Evolutionary conservation across 2,329 filamentous ascomycete genomes (phyloP), one percentile per base, ranked within the genome.

Genomic region (Cladorrhinum sp.): DNA sequence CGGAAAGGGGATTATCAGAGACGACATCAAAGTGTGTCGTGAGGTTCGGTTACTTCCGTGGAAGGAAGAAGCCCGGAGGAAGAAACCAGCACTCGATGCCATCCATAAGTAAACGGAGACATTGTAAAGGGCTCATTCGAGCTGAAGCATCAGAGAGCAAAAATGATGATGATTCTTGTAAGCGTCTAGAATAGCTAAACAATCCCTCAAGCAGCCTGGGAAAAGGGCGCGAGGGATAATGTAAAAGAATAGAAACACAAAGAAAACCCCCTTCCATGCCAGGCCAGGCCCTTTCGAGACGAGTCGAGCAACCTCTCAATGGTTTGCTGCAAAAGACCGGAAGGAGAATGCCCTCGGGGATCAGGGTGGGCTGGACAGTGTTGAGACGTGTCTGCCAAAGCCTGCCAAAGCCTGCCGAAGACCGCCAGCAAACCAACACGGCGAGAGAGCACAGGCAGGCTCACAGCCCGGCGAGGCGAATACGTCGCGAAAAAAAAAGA

Each of bases 191-290:
- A 54, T 28, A 46, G 18, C 42, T 54, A 20, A 33, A 55, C 48
- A 52, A n/a, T n/a, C 10, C 56, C 49, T 58, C 56, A 42, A 51
- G 50, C 49, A 52, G 18, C 49, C 48, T 12, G 18, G 50, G 23
- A 9, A 28, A 48, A 23, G 23, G 21, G 51, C 49, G 57, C 49
- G 57, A 52, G 56, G 56, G 26, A 52, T 20, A 39, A 24, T n/a
- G 48, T 49, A 52, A 48, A 58, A 42, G 28, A 24, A 53, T 28
- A 59, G 57, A 24, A 60, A 60, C 28, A 49, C 20, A 48, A 56
- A 49, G 39, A n/a, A 57, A 49, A 50, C 26, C 39, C 39, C 42
- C 42, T n/a, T 21, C 20, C 49, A 48, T 55, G 50, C 51, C 51
- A 52, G 52, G 39, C 9, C 51, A 46, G 42, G n/a, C 36, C 46